Percentiles rank a stretch among this genome's conserved stretches.
Evolutionary conservation across 306 rosid genomes (phyloP).

Genomic region (Acmispon strigosus): DNA sequence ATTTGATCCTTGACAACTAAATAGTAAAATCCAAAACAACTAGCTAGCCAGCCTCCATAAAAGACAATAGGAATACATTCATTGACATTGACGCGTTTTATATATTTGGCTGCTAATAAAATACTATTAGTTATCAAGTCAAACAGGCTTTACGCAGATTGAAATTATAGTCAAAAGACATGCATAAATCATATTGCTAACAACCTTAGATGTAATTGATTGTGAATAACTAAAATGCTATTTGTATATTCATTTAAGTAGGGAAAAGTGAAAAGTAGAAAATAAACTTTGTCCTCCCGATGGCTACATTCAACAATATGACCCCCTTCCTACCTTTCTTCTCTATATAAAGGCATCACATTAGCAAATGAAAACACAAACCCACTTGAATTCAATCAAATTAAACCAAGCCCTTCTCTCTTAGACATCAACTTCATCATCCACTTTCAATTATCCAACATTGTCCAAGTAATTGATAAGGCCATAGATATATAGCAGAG

Average conservation of each 20-base stretch:
- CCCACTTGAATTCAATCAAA: not conserved
- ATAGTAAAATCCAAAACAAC: not conserved
- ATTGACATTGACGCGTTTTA: not conserved
- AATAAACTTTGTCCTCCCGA: not conserved
- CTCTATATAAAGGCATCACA: constrained; percentile 11
- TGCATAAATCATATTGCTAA: constrained; percentile 9
- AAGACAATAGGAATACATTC: not conserved
- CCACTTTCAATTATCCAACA: not conserved
- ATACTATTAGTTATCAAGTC: not conserved
- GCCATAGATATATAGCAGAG: not conserved
- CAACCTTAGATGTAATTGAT: not conserved
- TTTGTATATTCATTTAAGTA: not conserved
- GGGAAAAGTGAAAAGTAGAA: not conserved
- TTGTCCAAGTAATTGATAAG: not conserved
- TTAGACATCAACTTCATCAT: not conserved
- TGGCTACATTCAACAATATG: not conserved
- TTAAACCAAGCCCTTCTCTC: not conserved
- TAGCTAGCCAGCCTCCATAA: constrained; percentile 3
- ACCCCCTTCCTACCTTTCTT: not conserved
- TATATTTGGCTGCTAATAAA: not conserved
- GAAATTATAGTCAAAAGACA: not conserved
- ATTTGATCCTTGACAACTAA: not conserved
- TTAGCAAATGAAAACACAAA: not conserved
- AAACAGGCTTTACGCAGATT: not conserved
- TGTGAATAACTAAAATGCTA: not conserved